Evolutionary conservation across 75 land plant genomes (phyloP).

Genomic region (Pseudotsuga menziesii): DNA sequence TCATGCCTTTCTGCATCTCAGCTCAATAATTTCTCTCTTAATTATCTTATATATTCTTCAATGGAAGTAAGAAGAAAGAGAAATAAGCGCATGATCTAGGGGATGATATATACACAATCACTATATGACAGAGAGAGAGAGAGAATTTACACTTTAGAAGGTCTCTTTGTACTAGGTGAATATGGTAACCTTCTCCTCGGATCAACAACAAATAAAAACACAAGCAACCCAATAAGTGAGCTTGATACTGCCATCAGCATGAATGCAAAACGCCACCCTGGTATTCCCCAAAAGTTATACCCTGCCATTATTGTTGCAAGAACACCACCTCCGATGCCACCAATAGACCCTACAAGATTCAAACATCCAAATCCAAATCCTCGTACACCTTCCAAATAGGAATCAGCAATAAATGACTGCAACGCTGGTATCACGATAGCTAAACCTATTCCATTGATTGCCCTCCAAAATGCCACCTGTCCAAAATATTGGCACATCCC

Average conservation of each 20-base stretch:
- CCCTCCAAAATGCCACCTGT: slow-evolving; percentile 86
- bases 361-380: slow-evolving; percentile 91
- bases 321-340: slow-evolving; percentile 93
- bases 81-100: background rate
- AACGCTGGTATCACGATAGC: slow-evolving; percentile 99
- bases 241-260: slow-evolving; percentile 80
- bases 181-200: slow-evolving; percentile 38
- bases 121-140: background rate
- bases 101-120: background rate
- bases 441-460: slow-evolving; percentile 89
- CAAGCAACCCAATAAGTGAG: slow-evolving; percentile 68
- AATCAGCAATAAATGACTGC: slow-evolving; percentile 95
- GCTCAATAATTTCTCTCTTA: background rate
- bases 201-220: slow-evolving; percentile 72
- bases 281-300: slow-evolving; percentile 59
- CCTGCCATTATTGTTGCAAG: slow-evolving; percentile 92
- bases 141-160: slow-evolving; percentile 1
- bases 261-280: slow-evolving; percentile 96
- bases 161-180: background rate
- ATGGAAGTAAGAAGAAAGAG: background rate
- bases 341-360: slow-evolving; percentile 74
- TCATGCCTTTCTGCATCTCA: background rate
- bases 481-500: slow-evolving; percentile 61
- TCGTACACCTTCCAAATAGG: slow-evolving; percentile 69
- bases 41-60: background rate